Base-by-base conservation (phyloP, 2,329 filamentous ascomycete species). In the Fusarium sp. region DNA sequence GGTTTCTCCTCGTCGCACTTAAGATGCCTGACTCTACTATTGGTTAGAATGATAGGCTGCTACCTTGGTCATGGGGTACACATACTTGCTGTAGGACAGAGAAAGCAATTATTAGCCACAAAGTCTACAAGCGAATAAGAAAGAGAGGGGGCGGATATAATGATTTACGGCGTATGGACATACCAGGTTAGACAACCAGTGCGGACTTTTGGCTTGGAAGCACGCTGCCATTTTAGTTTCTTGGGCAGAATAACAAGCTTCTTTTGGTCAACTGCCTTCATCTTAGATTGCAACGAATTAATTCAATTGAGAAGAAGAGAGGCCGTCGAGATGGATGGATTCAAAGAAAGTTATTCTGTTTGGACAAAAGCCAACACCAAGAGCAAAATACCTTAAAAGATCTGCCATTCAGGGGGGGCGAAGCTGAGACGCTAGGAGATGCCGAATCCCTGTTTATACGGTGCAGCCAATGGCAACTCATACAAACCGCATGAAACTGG, bases 1-100 rank as follows among this genome's bases (percentile, higher is more conserved):
- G 73, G 73, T 18, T 75, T 76, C 22, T 68, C 62, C 43, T 78
- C 76, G 46, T 78, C 76, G 44, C 76, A 78, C 30, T 75, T 75
- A 27, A 72, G 43, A 27, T 73, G 73, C 9, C 73, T 68, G 25
- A 70, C 62, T 56, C 72, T 74, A 49, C 24, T 4, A 40, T 15
- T 8, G 15, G 45, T 58, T 59, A 65, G 58, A 24, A 18, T 18
- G 13, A 16, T 27, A 43, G 6, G 6, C 18, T 43, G 16, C 8
- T 20, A 8, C 7, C 13, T 43, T 18, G 24, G 2, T 41, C 3
- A 15, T 9, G 7, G 25, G 49, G 8, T 20, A 24, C 11, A 44
- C 22, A 10, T 61, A 62, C 59, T 62, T 62, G 59, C 59, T 62
- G 27, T 4, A 30, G 2, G 0, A 32, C 8, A 5, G 5, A 20